A percentile compares a stretch with the other conserved stretches of the same genome.
phyloP scores from a whole-genome alignment of 306 rosid genomes.

The Rosa chinensis region DNA sequence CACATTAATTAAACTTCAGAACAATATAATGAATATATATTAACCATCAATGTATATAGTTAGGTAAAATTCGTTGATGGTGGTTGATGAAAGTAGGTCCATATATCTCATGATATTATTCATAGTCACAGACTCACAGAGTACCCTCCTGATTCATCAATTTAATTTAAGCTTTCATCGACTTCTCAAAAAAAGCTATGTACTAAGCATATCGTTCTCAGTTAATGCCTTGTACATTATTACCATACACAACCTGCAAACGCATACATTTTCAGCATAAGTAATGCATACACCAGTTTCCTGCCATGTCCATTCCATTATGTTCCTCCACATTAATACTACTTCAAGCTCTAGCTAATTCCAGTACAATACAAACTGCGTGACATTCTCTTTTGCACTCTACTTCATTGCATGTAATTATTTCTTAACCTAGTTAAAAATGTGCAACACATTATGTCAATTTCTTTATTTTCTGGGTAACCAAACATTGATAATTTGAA shows the following conservation, averaged over 20 bases:
- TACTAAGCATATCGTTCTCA: background rate
- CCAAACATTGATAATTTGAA: background rate
- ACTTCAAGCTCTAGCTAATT: background rate
- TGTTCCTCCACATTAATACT: constrained; percentile 1
- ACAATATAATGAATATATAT: background rate
- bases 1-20: background rate
- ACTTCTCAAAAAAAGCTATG: background rate
- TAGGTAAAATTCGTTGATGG: background rate
- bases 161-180: background rate
- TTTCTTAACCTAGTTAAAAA: background rate
- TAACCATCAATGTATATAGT: background rate
- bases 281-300: background rate
- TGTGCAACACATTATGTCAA: background rate
- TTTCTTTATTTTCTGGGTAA: background rate
- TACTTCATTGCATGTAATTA: background rate
- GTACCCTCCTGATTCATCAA: background rate
- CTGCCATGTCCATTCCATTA: background rate
- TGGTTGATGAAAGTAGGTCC: background rate
- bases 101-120: background rate
- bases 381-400: background rate
- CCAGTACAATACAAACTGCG: background rate
- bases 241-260: background rate
- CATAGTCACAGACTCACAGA: background rate
- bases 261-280: background rate
- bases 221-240: background rate